Base-by-base conservation (phyloP, 1,139 yeast genomes). In the Casaregolazyma lundiana region DNA sequence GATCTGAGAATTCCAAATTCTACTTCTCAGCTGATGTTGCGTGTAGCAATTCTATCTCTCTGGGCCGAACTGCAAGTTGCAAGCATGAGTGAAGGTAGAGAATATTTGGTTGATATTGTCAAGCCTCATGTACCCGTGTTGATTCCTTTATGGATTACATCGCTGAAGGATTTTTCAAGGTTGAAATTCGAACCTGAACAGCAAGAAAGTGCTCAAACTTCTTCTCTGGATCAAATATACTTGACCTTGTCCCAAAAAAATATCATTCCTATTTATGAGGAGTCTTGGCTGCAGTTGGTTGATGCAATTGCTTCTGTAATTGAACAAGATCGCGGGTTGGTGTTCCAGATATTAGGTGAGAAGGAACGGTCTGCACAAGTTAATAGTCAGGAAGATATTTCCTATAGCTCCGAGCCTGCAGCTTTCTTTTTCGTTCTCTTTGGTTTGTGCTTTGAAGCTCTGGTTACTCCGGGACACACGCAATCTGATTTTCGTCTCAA, bases 1-100 rank as follows among this genome's bases (percentile, higher is more conserved):
- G 71, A 65, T 8, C 52, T 70, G 43, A 59, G 61, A 43, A 56
- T 64, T 6, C 51, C 58, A 4, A 66, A 69, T 30, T 62, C 65
- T 2, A 68, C 67, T 51, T 69, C 72, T 0, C 78, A 79, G 52
- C 77, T 78, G 43, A 78, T 82, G 50, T 74, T 88, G 41, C 81
- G 81, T 53, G 67, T 88, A 17, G 78, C 94, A 0, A 77, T 88
- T 35, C 70, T 92, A 51, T 83, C 88, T 52, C 81, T 96, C 32
- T 92, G 98, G 97, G 96, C 97, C 0, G 77, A 81, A 44, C 68
- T 92, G 44, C 80, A 79, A 47, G 76, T 85, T 29, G 71, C 78
- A 22, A 57, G 68, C 29, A 51, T 49, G 17, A 62, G 72, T 2
- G 57, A 66, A 3, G 65, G 62, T 5, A 55, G 62, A 51, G 66